A percentile compares a stretch with the other conserved stretches of the same genome.
phyloP scores from a whole-genome alignment of 2,329 filamentous ascomycete species.

The Xylogone sp. region DNA sequence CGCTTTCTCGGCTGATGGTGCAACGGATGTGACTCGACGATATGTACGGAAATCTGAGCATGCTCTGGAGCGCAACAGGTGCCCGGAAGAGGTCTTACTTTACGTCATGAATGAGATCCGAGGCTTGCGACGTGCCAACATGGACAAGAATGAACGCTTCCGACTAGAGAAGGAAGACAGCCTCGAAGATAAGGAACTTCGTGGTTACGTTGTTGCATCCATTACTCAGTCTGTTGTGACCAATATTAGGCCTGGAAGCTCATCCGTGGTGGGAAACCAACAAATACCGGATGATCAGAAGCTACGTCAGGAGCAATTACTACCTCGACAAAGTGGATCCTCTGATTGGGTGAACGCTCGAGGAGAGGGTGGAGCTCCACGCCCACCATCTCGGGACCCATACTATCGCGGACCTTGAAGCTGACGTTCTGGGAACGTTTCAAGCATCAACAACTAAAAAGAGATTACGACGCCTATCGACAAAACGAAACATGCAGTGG shows the following conservation, averaged over 20 bases:
- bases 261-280: slow-evolving; percentile 8
- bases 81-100: slow-evolving; percentile 83
- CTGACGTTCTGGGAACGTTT: not conserved
- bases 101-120: slow-evolving; percentile 93
- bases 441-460: not conserved
- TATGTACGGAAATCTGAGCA: slow-evolving; percentile 70
- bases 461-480: too few species aligned
- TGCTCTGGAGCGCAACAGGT: slow-evolving; percentile 71
- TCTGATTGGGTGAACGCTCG: slow-evolving; percentile 47
- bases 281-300: slow-evolving; percentile 50
- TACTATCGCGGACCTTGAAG: slow-evolving; percentile 33
- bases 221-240: slow-evolving; percentile 63
- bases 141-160: slow-evolving; percentile 82
- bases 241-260: slow-evolving; percentile 18
- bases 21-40: slow-evolving; percentile 61
- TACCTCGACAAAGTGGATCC: slow-evolving; percentile 45
- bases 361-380: slow-evolving; percentile 35
- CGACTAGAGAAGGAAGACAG: slow-evolving; percentile 76
- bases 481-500: too few species aligned
- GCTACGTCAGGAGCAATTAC: slow-evolving; percentile 54
- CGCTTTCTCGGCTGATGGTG: slow-evolving; percentile 88
- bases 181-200: slow-evolving; percentile 70
- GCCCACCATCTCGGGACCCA: slow-evolving; percentile 41
- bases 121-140: slow-evolving; percentile 74
- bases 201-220: slow-evolving; percentile 68